Conservation (phyloP, 345 rosid genomes). For the Angophora floribunda region DNA sequence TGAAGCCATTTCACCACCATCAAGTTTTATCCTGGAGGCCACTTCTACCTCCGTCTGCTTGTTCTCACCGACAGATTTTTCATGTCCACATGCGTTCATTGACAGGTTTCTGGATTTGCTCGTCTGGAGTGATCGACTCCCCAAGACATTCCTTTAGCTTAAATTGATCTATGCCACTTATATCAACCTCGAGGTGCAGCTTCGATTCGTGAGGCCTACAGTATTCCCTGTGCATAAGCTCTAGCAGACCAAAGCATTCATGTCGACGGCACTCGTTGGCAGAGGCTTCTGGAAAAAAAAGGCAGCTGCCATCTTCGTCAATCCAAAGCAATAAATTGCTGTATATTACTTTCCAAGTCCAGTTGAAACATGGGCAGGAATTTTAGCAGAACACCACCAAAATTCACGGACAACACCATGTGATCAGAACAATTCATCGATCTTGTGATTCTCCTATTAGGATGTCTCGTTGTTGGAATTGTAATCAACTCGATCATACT, state of each 20-base stretch:
- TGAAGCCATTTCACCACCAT: constrained; percentile 18
- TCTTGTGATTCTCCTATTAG: background rate
- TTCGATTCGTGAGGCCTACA: constrained; percentile 41
- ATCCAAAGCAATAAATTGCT: constrained; percentile 80
- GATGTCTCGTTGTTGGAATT: background rate
- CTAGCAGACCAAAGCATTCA: constrained; percentile 15
- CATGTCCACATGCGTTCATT: background rate
- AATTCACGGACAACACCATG: constrained; percentile 10
- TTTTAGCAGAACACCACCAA: constrained; percentile 53
- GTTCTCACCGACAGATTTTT: constrained; percentile 16
- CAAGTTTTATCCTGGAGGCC: background rate
- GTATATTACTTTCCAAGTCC: constrained; percentile 50
- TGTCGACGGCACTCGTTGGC: constrained; percentile 17
- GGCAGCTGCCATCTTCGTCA: constrained; percentile 56
- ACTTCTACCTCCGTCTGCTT: constrained; percentile 2
- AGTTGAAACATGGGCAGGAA: constrained; percentile 64
- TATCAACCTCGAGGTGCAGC: constrained; percentile 70
- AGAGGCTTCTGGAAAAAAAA: constrained; percentile 60
- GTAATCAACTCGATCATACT: too few species aligned
- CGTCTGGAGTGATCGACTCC: constrained; percentile 37
- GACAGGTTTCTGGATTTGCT: constrained; percentile 15
- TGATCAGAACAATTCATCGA: background rate
- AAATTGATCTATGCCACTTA: constrained; percentile 30
- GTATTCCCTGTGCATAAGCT: background rate
- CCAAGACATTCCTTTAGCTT: constrained; percentile 49